Evolutionary conservation across 345 rosid genomes (phyloP).

Genomic region (Melaleuca quinquenervia): DNA sequence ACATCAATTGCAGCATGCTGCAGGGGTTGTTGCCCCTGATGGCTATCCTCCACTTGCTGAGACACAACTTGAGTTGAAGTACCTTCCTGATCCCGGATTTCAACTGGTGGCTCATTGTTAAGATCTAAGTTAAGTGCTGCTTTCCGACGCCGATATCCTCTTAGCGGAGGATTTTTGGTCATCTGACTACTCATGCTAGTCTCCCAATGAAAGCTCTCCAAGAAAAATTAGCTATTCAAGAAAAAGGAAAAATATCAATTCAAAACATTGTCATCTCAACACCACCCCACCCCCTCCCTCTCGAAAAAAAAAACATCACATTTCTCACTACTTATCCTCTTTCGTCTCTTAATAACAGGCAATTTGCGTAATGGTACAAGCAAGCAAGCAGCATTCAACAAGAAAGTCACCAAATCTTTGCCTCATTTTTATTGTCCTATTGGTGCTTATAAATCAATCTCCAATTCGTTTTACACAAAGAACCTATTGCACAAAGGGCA

Average conservation of each 20-base stretch:
- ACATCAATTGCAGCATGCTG: slow-evolving; percentile 39
- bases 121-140: slow-evolving; percentile 26
- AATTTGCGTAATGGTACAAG: neutral
- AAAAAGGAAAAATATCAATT: neutral
- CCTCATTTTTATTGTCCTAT: neutral
- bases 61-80: slow-evolving; percentile 27
- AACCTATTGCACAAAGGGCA: neutral
- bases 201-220: neutral
- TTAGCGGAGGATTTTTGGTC: slow-evolving; percentile 19
- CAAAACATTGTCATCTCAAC: neutral
- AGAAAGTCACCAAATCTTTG: neutral
- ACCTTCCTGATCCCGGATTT: slow-evolving; percentile 46
- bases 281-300: neutral
- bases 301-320: neutral
- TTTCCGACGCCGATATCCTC: slow-evolving; percentile 50
- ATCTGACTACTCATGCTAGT: slow-evolving; percentile 35
- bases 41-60: neutral
- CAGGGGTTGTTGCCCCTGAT: neutral
- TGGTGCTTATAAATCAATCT: neutral
- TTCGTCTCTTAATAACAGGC: neutral
- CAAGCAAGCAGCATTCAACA: neutral
- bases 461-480: neutral
- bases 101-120: slow-evolving; percentile 35
- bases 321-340: neutral
- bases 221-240: neutral